Percentiles rank a stretch among this genome's conserved stretches.
Conservation (phyloP, 2,329 filamentous ascomycete genomes). For the Tetracladium maxilliforme region DNA sequence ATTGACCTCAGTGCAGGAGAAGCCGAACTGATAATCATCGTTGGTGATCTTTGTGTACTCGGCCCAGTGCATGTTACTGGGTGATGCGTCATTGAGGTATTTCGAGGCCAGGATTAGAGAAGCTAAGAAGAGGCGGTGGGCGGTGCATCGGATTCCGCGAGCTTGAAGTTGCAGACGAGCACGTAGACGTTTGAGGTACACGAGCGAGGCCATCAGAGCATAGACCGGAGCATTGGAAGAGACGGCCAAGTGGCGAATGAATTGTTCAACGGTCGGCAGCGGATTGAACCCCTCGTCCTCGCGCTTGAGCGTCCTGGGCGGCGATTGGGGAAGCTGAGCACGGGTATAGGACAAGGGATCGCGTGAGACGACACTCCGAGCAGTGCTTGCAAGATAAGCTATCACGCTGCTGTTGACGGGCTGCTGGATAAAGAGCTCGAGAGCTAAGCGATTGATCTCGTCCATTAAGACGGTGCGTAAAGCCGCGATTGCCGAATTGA, state of each 20-base stretch:
- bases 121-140: constrained; percentile 93
- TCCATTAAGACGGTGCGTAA: no score
- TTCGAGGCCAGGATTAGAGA: constrained; percentile 79
- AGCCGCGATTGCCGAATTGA: no score
- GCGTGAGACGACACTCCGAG: constrained; percentile 65
- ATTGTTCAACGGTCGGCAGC: constrained; percentile 56
- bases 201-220: constrained; percentile 90
- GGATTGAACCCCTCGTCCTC: constrained; percentile 25
- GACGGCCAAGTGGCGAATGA: constrained; percentile 83
- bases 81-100: constrained; percentile 96
- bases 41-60: constrained; percentile 73
- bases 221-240: constrained; percentile 94
- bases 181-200: constrained; percentile 80
- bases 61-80: constrained; percentile 99
- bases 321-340: constrained; percentile 32
- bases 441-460: no score
- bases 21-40: constrained; percentile 57
- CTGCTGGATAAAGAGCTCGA: constrained; percentile 69
- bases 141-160: constrained; percentile 91
- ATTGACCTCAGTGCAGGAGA: constrained; percentile 92
- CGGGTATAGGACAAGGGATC: no score
- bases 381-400: constrained; percentile 58
- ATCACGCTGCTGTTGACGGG: constrained; percentile 69
- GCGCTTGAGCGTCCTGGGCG: constrained; percentile 19
- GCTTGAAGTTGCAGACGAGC: constrained; percentile 81